These are phyloP conservation scores for Diaporthe sp. DNA, from an alignment of 2,329 filamentous ascomycete species.

Conservation along the genomic window DNA sequence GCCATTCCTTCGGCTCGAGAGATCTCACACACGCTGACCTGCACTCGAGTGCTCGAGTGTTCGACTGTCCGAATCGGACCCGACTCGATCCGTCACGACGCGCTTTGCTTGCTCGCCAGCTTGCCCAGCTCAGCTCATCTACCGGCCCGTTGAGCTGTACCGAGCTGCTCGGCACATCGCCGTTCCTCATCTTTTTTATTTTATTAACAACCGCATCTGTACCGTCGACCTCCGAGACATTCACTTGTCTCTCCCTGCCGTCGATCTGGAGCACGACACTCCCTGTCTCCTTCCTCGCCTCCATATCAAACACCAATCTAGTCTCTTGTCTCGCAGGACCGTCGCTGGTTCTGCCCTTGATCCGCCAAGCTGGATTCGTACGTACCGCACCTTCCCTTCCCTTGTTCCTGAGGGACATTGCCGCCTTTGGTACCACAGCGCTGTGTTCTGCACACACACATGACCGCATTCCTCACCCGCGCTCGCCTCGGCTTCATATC, in stretches of 20 bases:
- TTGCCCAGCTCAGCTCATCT: neutral
- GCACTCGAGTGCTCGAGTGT: conserved; percentile 5
- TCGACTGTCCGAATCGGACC: neutral
- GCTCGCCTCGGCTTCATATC: neutral
- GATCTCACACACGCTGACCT: conserved; percentile 20
- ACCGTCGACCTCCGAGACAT: conserved; percentile 32
- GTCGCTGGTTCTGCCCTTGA: conserved; percentile 36
- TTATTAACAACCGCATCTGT: neutral
- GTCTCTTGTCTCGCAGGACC: conserved; percentile 35
- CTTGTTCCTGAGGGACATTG: neutral
- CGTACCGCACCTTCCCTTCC: conserved; percentile 31
- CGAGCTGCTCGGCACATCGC: conserved; percentile 1
- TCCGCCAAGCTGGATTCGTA: conserved; percentile 42
- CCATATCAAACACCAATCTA: conserved; percentile 22
- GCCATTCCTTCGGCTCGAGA: conserved; percentile 32
- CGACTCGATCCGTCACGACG: conserved; percentile 20
- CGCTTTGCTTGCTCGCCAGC: conserved; percentile 14
- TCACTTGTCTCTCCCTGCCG: conserved; percentile 31
- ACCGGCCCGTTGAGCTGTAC: conserved; percentile 5
- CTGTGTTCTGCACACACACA: neutral
- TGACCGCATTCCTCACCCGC: neutral
- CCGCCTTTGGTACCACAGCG: neutral
- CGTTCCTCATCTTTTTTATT: conserved; percentile 8
- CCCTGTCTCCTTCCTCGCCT: conserved; percentile 1
- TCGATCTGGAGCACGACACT: conserved; percentile 23